Percentiles rank a stretch among this genome's conserved stretches.
These are phyloP conservation scores for Mortierella sp. DNA, from an alignment of 371 early-diverging fungal genomes.

Conservation along the genomic window DNA sequence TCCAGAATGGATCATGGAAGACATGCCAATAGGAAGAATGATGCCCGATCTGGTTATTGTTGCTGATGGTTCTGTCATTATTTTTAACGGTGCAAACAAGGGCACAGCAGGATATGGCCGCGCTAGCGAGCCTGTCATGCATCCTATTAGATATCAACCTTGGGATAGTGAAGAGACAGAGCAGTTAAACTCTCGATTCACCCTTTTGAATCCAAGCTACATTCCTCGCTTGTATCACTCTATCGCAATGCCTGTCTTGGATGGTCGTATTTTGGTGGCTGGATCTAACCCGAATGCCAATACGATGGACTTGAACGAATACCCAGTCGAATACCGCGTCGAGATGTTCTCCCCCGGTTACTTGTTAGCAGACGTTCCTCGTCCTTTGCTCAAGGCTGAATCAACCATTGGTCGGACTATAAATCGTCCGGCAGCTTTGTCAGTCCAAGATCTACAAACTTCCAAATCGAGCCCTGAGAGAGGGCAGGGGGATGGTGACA, in stretches of 20 bases:
- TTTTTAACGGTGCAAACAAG: conserved; percentile 61
- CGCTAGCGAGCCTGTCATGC: conserved; percentile 49
- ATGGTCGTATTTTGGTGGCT: conserved; percentile 64
- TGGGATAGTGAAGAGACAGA: conserved; percentile 18
- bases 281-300: conserved; percentile 62
- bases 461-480: conserved; percentile 34
- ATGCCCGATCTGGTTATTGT: conserved; percentile 61
- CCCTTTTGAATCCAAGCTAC: conserved; percentile 46
- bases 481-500: conserved; percentile 44
- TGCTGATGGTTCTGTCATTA: conserved; percentile 63
- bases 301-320: conserved; percentile 28
- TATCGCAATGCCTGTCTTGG: conserved; percentile 59
- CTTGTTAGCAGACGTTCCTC: conserved; percentile 44
- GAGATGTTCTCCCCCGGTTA: conserved; percentile 66
- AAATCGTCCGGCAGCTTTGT: conserved; percentile 21
- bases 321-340: conserved; percentile 61
- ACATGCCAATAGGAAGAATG: conserved; percentile 60
- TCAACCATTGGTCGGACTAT: conserved; percentile 31
- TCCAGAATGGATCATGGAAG: conserved; percentile 58
- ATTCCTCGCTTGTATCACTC: conserved; percentile 66
- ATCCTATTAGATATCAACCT: conserved; percentile 62
- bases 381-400: conserved; percentile 48
- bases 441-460: conserved; percentile 21
- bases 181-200: conserved; percentile 46
- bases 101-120: conserved; percentile 63